Percentiles rank a stretch among this genome's conserved stretches.
These are phyloP conservation scores for Ophiosphaerella herpotricha DNA, from an alignment of 2,329 filamentous ascomycete genomes.

Conservation along the genomic window DNA sequence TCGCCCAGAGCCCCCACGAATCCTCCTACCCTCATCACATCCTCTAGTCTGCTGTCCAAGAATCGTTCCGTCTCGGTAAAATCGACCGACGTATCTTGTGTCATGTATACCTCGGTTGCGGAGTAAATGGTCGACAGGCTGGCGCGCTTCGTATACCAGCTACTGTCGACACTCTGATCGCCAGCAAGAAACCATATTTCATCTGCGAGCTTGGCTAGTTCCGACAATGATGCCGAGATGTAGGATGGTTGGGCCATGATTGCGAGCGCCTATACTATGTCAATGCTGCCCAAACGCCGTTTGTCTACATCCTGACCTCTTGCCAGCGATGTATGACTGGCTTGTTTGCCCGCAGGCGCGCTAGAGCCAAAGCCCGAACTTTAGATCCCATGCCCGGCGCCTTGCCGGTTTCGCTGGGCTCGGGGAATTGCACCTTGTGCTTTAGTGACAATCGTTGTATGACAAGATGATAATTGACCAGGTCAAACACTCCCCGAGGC, in stretches of 20 bases:
- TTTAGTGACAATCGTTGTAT: slow-evolving; percentile 66
- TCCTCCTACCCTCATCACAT: slow-evolving; percentile 66
- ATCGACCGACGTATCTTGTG: slow-evolving; percentile 75
- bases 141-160: slow-evolving; percentile 81
- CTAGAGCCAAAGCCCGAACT: slow-evolving; percentile 74
- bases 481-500: slow-evolving; percentile 76
- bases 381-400: slow-evolving; percentile 62
- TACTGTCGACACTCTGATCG: slow-evolving; percentile 78
- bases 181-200: slow-evolving; percentile 90
- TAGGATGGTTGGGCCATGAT: slow-evolving; percentile 86
- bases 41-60: slow-evolving; percentile 73
- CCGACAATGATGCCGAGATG: slow-evolving; percentile 73
- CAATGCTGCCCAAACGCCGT: slow-evolving; percentile 1
- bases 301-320: slow-evolving; percentile 64
- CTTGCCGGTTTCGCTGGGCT: slow-evolving; percentile 37
- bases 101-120: slow-evolving; percentile 85
- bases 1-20: slow-evolving; percentile 68
- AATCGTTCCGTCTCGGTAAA: slow-evolving; percentile 81
- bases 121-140: slow-evolving; percentile 71
- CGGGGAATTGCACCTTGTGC: slow-evolving; percentile 51
- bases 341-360: slow-evolving; percentile 74
- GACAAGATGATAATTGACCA: slow-evolving; percentile 78
- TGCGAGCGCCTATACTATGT: slow-evolving; percentile 70
- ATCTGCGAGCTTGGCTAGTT: slow-evolving; percentile 82
- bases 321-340: slow-evolving; percentile 80